Evolutionary conservation across 495 filamentous ascomycete genomes (phyloP).

Genomic region (Glutinoglossum americanum): DNA sequence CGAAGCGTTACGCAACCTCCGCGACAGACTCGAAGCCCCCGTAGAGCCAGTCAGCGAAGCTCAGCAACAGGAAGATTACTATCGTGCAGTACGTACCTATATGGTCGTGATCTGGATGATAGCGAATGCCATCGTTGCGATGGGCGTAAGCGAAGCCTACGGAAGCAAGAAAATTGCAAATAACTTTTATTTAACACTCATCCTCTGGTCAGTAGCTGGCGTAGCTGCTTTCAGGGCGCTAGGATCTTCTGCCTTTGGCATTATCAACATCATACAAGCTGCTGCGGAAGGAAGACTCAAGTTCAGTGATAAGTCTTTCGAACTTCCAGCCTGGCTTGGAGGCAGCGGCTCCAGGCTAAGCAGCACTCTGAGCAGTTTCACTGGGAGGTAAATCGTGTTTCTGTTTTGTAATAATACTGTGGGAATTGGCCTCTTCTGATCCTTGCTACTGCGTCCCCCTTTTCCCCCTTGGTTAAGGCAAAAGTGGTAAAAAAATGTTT

Average conservation of each 20-base stretch:
- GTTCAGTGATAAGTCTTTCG: slow-evolving; percentile 18
- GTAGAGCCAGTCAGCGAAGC: slow-evolving; percentile 36
- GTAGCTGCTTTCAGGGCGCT: slow-evolving; percentile 69
- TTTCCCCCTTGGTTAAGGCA: neutral
- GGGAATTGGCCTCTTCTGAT: neutral
- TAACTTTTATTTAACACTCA: slow-evolving; percentile 83
- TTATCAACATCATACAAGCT: slow-evolving; percentile 64
- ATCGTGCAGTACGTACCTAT: slow-evolving; percentile 91
- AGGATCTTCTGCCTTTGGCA: slow-evolving; percentile 57
- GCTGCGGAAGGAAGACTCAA: slow-evolving; percentile 70
- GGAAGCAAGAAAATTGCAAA: slow-evolving; percentile 38
- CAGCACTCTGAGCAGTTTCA: slow-evolving; percentile 11
- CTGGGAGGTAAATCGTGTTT: slow-evolving; percentile 2
- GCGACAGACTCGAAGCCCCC: slow-evolving; percentile 75
- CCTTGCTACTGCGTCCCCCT: neutral
- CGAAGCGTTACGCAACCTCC: slow-evolving; percentile 84
- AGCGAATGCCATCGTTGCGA: slow-evolving; percentile 74
- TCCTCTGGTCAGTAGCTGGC: slow-evolving; percentile 78
- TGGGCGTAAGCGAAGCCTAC: slow-evolving; percentile 85
- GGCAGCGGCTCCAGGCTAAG: slow-evolving; percentile 13
- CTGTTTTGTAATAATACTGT: neutral
- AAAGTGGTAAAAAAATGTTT: neutral
- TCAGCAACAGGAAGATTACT: slow-evolving; percentile 94
- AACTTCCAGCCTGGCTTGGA: slow-evolving; percentile 15
- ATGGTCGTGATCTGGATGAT: slow-evolving; percentile 97